Conservation (phyloP, 2,329 filamentous ascomycete genomes). For the Fusarium sp. region DNA sequence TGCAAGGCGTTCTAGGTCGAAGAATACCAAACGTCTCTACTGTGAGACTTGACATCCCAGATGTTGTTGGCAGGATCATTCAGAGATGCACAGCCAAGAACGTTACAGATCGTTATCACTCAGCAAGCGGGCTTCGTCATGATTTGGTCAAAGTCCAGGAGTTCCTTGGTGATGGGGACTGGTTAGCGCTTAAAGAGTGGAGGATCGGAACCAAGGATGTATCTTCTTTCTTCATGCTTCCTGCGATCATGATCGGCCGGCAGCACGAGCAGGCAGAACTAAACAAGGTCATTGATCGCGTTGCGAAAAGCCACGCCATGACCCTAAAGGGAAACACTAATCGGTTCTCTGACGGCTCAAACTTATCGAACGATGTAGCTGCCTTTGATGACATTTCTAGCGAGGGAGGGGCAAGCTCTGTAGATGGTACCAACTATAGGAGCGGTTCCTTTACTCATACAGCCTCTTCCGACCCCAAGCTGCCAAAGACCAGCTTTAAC, state of each 20-base stretch:
- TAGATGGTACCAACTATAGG: constrained; percentile 63
- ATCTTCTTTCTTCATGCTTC: constrained; percentile 91
- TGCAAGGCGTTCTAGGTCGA: constrained; percentile 87
- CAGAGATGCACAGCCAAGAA: constrained; percentile 93
- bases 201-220: constrained; percentile 86
- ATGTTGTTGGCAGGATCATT: constrained; percentile 84
- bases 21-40: constrained; percentile 82
- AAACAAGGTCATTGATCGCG: constrained; percentile 79
- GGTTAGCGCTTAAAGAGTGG: constrained; percentile 77
- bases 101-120: constrained; percentile 89
- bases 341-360: constrained; percentile 67
- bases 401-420: constrained; percentile 70
- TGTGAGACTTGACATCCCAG: constrained; percentile 84
- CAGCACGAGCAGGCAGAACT: constrained; percentile 78
- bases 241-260: constrained; percentile 83
- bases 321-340: constrained; percentile 57
- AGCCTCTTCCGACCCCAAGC: constrained; percentile 57
- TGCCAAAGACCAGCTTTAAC: constrained; percentile 55
- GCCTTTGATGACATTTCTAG: constrained; percentile 68
- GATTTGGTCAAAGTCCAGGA: constrained; percentile 82
- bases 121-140: constrained; percentile 84
- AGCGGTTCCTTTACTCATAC: constrained; percentile 64
- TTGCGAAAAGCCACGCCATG: constrained; percentile 73
- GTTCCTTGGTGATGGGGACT: constrained; percentile 80
- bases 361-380: constrained; percentile 63